These are phyloP conservation scores for Hypoxylon sp. DNA, from an alignment of 2,329 filamentous ascomycete genomes.

Conservation along the genomic window DNA sequence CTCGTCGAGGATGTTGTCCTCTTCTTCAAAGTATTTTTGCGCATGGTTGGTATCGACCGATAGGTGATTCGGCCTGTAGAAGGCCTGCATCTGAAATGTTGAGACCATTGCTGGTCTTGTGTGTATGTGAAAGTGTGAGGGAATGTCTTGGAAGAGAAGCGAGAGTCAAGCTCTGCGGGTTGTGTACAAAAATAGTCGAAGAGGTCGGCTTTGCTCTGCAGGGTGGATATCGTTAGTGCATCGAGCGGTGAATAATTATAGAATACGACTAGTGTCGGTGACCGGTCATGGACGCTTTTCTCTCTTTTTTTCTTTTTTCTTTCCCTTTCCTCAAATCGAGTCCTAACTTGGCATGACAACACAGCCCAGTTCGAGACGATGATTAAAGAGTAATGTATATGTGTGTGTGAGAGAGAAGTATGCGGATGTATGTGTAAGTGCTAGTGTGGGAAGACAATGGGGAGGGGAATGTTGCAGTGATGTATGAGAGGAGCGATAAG, in stretches of 20 bases:
- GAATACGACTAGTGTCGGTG: constrained; percentile 33
- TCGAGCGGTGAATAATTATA: constrained; percentile 47
- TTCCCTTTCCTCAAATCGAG: constrained; percentile 35
- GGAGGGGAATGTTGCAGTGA: constrained; percentile 47
- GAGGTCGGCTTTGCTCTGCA: constrained; percentile 47
- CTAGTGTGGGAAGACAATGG: constrained; percentile 48
- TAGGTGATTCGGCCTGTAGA: constrained; percentile 65
- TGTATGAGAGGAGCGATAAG: constrained; percentile 45
- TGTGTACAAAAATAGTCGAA: constrained; percentile 46
- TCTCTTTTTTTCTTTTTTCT: constrained; percentile 20
- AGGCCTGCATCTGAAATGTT: constrained; percentile 66
- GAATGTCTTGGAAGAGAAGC: constrained; percentile 36
- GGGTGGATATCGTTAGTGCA: constrained; percentile 48
- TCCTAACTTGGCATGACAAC: constrained; percentile 35
- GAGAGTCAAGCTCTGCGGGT: constrained; percentile 42
- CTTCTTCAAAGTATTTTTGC: constrained; percentile 73
- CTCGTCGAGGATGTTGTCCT: constrained; percentile 74
- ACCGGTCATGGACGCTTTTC: constrained; percentile 16
- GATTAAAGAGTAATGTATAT: constrained; percentile 39
- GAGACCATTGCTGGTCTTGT: constrained; percentile 63
- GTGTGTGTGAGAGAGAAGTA: constrained; percentile 36
- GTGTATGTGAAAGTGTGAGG: constrained; percentile 28
- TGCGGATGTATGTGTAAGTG: constrained; percentile 39
- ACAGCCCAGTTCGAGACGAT: constrained; percentile 45
- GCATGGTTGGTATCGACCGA: constrained; percentile 68